A percentile compares a stretch with the other conserved stretches of the same genome.
Evolutionary conservation across 306 rosid genomes (phyloP).

Genomic region (Dicorynia guianensis): DNA sequence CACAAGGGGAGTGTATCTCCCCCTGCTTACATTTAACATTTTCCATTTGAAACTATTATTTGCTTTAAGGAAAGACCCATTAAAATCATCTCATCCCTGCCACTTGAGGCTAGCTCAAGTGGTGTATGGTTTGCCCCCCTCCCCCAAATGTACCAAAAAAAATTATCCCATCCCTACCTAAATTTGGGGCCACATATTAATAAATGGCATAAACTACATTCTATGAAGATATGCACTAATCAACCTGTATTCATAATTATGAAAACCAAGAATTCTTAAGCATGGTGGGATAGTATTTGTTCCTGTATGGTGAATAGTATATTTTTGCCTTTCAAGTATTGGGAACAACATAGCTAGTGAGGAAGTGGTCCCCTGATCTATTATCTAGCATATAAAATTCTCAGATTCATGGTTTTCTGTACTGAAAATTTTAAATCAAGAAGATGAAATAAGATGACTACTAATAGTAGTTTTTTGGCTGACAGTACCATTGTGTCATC

Average conservation of each 20-base stretch:
- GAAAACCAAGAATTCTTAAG: conserved; percentile 38
- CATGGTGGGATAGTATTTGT: conserved; percentile 36
- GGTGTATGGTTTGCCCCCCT: too few relatives aligned
- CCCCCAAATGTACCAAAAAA: too few relatives aligned
- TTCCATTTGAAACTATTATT: not conserved
- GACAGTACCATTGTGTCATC: conserved; percentile 46
- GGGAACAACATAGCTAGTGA: conserved; percentile 53
- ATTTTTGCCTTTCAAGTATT: conserved; percentile 43
- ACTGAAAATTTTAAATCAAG: conserved; percentile 44
- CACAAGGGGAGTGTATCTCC: too few relatives aligned
- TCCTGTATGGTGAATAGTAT: conserved; percentile 34
- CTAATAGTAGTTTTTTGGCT: conserved; percentile 43
- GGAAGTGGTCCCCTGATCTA: conserved; percentile 71
- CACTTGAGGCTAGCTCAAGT: conserved; percentile 66
- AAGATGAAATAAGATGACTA: conserved; percentile 45
- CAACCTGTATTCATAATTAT: conserved; percentile 39
- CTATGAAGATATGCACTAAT: conserved; percentile 35
- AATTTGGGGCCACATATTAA: conserved; percentile 57
- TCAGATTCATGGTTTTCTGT: conserved; percentile 50
- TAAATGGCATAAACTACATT: conserved; percentile 36
- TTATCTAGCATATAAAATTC: conserved; percentile 47
- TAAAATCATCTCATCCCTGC: conserved; percentile 34
- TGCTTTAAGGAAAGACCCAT: conserved; percentile 34
- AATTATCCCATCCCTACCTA: conserved; percentile 36
- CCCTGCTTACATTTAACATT: too few relatives aligned